phyloP scores from a whole-genome alignment of 306 rosid species.

The Vigna radiata region DNA sequence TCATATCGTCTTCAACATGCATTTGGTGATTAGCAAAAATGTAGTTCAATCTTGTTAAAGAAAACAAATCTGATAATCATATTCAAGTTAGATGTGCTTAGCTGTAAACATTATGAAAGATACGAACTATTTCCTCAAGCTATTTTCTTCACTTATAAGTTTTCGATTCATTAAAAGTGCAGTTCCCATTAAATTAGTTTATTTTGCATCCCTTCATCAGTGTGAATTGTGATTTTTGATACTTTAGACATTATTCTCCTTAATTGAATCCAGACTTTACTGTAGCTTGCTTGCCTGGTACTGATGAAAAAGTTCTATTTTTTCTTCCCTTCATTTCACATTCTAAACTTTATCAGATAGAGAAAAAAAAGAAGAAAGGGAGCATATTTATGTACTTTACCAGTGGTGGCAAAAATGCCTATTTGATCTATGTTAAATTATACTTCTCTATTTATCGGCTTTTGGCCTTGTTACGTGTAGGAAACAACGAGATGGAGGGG shows the following conservation, averaged over 20 bases:
- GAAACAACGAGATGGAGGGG: slow-evolving; percentile 66
- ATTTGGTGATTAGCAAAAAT: slow-evolving; percentile 6
- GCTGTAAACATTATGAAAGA: slow-evolving; percentile 4
- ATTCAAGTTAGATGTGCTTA: slow-evolving; percentile 5
- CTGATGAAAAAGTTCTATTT: slow-evolving; percentile 17
- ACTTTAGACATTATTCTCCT: neutral
- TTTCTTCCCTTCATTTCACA: slow-evolving; percentile 23
- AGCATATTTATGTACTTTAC: neutral
- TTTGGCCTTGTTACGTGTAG: slow-evolving; percentile 49
- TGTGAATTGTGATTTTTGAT: slow-evolving; percentile 26
- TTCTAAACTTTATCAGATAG: slow-evolving; percentile 1
- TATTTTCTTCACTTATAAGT: slow-evolving; percentile 6
- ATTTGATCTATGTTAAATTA: slow-evolving; percentile 29
- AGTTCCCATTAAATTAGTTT: neutral
- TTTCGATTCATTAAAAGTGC: neutral
- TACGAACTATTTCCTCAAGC: neutral
- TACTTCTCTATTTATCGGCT: slow-evolving; percentile 16
- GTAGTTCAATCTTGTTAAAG: slow-evolving; percentile 13
- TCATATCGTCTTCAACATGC: slow-evolving; percentile 3
- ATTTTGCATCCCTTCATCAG: neutral
- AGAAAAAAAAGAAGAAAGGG: slow-evolving; percentile 16
- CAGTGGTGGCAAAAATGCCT: slow-evolving; percentile 10
- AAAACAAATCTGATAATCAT: slow-evolving; percentile 24
- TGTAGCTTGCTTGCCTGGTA: neutral
- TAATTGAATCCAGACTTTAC: slow-evolving; percentile 22